Conservation (phyloP, 2,329 filamentous ascomycete species). For the Beauveria pseudobassiana region DNA sequence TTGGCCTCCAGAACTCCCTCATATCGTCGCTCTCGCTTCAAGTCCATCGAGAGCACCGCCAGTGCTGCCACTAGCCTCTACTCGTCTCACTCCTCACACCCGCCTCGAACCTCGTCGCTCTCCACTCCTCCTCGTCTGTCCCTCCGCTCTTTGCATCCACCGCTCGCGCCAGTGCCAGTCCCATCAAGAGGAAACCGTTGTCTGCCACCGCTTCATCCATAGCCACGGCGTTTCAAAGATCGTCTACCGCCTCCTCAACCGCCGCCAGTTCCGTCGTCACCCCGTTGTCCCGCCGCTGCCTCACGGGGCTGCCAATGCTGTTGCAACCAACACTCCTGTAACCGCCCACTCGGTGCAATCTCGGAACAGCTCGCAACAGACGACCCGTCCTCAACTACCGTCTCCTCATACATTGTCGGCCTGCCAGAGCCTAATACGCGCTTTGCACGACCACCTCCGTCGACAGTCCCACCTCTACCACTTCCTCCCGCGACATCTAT, state of each 20-base stretch:
- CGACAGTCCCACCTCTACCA: slow-evolving; percentile 58
- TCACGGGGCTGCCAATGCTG: not conserved
- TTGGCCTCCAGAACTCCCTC: not conserved
- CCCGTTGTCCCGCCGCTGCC: slow-evolving; percentile 10
- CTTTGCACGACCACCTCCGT: slow-evolving; percentile 48
- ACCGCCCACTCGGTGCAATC: not conserved
- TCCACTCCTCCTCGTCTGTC: slow-evolving; percentile 10
- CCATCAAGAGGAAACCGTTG: slow-evolving; percentile 54
- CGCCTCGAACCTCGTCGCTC: slow-evolving; percentile 13
- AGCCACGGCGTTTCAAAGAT: slow-evolving; percentile 28
- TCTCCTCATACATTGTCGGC: slow-evolving; percentile 27
- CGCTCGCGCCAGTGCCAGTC: slow-evolving; percentile 17
- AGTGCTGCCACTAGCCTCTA: slow-evolving; percentile 13
- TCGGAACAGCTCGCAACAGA: not conserved
- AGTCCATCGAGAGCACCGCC: slow-evolving; percentile 8
- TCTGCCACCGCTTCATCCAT: slow-evolving; percentile 47
- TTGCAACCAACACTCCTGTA: not conserved
- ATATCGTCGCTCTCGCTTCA: slow-evolving; percentile 3
- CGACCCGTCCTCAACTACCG: not conserved
- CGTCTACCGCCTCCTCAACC: slow-evolving; percentile 22
- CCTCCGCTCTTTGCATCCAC: slow-evolving; percentile 9
- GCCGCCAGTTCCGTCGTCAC: not conserved
- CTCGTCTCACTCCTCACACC: slow-evolving; percentile 21
- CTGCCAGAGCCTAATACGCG: slow-evolving; percentile 44
- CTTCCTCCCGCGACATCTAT: slow-evolving; percentile 31